Evolutionary conservation across 805 yeast genomes (phyloP), one percentile per base, ranked within the genome.

Genomic region (Vanderwaltozyma polyspora): DNA sequence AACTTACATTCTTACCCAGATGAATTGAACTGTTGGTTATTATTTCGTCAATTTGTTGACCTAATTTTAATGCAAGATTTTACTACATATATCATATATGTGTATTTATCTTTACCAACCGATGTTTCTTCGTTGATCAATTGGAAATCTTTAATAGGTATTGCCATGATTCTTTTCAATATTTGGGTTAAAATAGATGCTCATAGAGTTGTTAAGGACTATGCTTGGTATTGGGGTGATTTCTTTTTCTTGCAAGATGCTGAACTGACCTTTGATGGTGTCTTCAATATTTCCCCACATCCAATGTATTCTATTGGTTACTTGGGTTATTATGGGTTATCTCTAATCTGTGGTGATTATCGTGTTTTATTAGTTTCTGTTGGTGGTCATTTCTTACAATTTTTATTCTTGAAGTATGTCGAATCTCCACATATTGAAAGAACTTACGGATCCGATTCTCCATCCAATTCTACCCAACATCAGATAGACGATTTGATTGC

Each of bases 201-300:
- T 23, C 94, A 83, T 55, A 70, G 86, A 44, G 86, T 83, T 14
- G 86, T 83, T 39, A 82, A 83, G 55, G 94, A 83, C 52, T 83
- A 76, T 52, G 94, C 94, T 9, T 83, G 94, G 94, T 83, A 83
- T 57, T 83, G 94, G 94, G 94, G 94, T 19, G 94, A 84, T 58
- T 83, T 83, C 60, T 83, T 83, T 68, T 83, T 83, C 60, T 63
- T 85, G 35, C 81, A 80, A 52, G 75, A 73, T 37, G 58, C 67
- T 28, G 78, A 79, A 38, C 67, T 83, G 47, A 78, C 82, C 21
- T 83, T 83, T 58, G 94, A 84, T 54, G 94, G 94, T 28, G 91
- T 83, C 8, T 83, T 82, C 55, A 89, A 83, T 56, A 70, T 83
- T 68, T 83, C 86, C 12, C 94, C 94, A 14, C 94, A 83, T 52